A percentile compares a stretch with the other conserved stretches of the same genome.
phyloP scores from a whole-genome alignment of 2,329 filamentous ascomycete species.

The Neodidymelliopsis sp. region DNA sequence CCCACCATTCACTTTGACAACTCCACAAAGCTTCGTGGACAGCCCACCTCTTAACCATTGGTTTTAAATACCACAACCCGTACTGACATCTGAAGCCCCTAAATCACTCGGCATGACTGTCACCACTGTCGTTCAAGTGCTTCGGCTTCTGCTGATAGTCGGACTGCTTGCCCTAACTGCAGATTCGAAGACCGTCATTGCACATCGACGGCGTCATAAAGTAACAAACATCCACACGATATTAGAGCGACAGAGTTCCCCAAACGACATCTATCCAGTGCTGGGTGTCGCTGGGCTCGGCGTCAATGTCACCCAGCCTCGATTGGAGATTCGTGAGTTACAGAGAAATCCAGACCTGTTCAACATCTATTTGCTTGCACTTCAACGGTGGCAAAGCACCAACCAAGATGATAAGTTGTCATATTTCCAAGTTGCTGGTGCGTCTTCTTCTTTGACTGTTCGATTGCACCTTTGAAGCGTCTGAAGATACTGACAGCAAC shows the following conservation, averaged over 20 bases:
- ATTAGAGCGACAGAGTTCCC: slow-evolving; percentile 1
- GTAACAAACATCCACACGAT: slow-evolving; percentile 1
- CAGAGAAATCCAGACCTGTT: slow-evolving; percentile 68
- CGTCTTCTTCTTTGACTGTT: slow-evolving; percentile 28
- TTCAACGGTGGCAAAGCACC: slow-evolving; percentile 73
- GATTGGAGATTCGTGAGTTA: slow-evolving; percentile 73
- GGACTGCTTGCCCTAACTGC: slow-evolving; percentile 1
- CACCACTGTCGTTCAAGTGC: neutral
- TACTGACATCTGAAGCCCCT: neutral
- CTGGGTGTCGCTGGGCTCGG: slow-evolving; percentile 30
- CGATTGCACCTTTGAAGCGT: no score
- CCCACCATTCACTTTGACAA: slow-evolving; percentile 3
- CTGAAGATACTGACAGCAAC: neutral
- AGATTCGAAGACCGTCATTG: slow-evolving; percentile 2
- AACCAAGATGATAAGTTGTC: slow-evolving; percentile 70
- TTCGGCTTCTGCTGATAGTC: slow-evolving; percentile 7
- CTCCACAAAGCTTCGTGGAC: slow-evolving; percentile 6
- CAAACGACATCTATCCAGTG: slow-evolving; percentile 22
- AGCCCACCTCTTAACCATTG: neutral
- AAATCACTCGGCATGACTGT: neutral
- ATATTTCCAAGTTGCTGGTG: slow-evolving; percentile 80
- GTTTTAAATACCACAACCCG: neutral
- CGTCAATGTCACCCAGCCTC: slow-evolving; percentile 45
- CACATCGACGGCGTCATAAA: slow-evolving; percentile 8
- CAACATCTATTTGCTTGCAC: slow-evolving; percentile 77